A percentile compares a stretch with the other conserved stretches of the same genome.
These are phyloP conservation scores for Rutstroemia sp. DNA, from an alignment of 2,329 filamentous ascomycete species.

Conservation along the genomic window DNA sequence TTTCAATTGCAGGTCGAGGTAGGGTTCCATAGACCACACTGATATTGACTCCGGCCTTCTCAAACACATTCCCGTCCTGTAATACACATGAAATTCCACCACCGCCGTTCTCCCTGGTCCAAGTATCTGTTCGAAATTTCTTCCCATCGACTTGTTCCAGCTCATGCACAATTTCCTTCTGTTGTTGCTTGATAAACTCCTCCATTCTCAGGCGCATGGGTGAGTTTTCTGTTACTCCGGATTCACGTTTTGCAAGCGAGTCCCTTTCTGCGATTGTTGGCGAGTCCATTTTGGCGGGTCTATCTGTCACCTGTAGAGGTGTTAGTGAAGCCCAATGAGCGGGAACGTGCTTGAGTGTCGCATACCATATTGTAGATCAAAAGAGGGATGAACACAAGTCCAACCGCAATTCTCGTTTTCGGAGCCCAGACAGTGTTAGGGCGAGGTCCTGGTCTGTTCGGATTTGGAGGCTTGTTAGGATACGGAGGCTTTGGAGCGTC, in stretches of 20 bases:
- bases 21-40: conserved; percentile 91
- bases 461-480: conserved; percentile 13
- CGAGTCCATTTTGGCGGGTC: conserved; percentile 43
- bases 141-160: conserved; percentile 79
- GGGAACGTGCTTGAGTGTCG: background rate
- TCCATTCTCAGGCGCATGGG: conserved; percentile 99
- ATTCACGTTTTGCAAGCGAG: conserved; percentile 69
- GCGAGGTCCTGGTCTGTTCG: conserved; percentile 8
- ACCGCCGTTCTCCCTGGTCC: conserved; percentile 80
- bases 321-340: conserved; percentile 16
- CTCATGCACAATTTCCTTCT: conserved; percentile 76
- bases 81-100: conserved; percentile 92
- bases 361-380: conserved; percentile 44
- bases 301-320: conserved; percentile 25
- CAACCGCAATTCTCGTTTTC: conserved; percentile 40
- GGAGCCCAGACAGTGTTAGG: conserved; percentile 33
- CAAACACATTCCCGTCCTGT: conserved; percentile 93
- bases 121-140: conserved; percentile 76
- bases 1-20: conserved; percentile 77
- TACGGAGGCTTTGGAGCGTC: conserved; percentile 15
- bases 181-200: conserved; percentile 87
- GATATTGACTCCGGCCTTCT: conserved; percentile 94
- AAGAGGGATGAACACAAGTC: conserved; percentile 39
- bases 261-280: conserved; percentile 81
- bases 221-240: conserved; percentile 65